A percentile compares a stretch with the other conserved stretches of the same genome.
Conservation (phyloP, 768 basidiomycete species). For the Trametes cubensis region DNA sequence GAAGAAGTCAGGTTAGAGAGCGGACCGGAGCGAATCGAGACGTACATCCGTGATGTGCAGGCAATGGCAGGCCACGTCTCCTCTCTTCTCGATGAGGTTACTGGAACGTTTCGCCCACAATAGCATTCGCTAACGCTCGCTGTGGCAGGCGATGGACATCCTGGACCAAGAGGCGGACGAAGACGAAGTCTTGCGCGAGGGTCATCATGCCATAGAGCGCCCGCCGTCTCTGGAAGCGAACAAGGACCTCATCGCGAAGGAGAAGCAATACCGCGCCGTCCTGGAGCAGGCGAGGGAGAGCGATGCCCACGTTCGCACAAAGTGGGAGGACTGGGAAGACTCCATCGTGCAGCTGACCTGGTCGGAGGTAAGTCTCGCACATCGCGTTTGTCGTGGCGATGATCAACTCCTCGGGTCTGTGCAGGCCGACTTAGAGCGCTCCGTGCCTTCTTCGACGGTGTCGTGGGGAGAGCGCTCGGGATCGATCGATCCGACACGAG, state of each 20-base stretch:
- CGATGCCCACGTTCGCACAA: conserved; percentile 74
- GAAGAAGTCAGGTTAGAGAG: conserved; percentile 81
- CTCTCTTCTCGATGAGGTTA: conserved; percentile 74
- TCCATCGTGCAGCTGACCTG: conserved; percentile 70
- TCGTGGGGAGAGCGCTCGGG: conserved; percentile 11
- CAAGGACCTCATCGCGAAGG: conserved; percentile 67
- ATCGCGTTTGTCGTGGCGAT: not conserved
- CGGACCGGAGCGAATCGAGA: conserved; percentile 72
- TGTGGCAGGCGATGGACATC: conserved; percentile 76
- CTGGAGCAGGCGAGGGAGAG: conserved; percentile 72
- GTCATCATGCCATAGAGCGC: conserved; percentile 46
- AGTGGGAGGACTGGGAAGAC: conserved; percentile 89
- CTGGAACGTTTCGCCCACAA: conserved; percentile 19
- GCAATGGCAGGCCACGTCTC: conserved; percentile 63
- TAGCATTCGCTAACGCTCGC: not conserved
- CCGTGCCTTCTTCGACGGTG: conserved; percentile 68
- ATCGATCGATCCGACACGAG: conserved; percentile 44
- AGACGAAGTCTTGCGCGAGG: conserved; percentile 69
- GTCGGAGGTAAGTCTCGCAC: conserved; percentile 50
- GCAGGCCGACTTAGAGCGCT: conserved; percentile 66
- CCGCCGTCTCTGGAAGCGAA: conserved; percentile 82
- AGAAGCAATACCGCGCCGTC: conserved; percentile 69
- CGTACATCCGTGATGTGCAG: conserved; percentile 72
- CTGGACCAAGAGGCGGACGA: conserved; percentile 90
- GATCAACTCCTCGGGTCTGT: not conserved